phyloP scores from a whole-genome alignment of 169 alveolate species.

The Miamiensis avidus region DNA sequence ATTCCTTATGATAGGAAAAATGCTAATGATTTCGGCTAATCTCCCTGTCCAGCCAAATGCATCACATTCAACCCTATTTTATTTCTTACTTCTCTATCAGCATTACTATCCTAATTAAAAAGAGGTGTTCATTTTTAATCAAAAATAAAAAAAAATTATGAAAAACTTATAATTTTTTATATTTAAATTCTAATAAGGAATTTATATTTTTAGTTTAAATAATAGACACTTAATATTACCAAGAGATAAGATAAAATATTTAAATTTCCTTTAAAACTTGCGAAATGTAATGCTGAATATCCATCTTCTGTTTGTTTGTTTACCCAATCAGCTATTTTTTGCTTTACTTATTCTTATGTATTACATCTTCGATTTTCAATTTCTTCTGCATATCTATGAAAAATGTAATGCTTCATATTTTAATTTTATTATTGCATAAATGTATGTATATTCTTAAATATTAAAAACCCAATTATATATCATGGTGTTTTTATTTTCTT shows the following conservation, averaged over 20 bases:
- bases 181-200: too few relatives aligned
- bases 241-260: background rate
- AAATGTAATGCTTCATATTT: too few relatives aligned
- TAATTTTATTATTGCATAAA: background rate
- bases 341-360: too few relatives aligned
- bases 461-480: too few relatives aligned
- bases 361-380: background rate
- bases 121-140: slow-evolving; percentile 57
- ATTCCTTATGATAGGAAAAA: slow-evolving; percentile 53
- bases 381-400: background rate
- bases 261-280: slow-evolving; percentile 16
- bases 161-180: slow-evolving; percentile 66
- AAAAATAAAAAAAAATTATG: slow-evolving; percentile 77
- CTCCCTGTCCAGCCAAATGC: slow-evolving; percentile 84
- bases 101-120: slow-evolving; percentile 63
- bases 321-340: slow-evolving; percentile 22
- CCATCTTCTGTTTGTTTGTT: slow-evolving; percentile 30
- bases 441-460: too few relatives aligned
- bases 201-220: too few relatives aligned
- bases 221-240: background rate
- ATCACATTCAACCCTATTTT: slow-evolving; percentile 60
- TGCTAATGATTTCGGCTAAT: slow-evolving; percentile 65
- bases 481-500: too few relatives aligned
- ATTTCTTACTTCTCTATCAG: slow-evolving; percentile 46
- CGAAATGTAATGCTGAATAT: slow-evolving; percentile 15